Evolutionary conservation across 2,329 filamentous ascomycete genomes (phyloP).

Genomic region (Botrytis hyacinthi): DNA sequence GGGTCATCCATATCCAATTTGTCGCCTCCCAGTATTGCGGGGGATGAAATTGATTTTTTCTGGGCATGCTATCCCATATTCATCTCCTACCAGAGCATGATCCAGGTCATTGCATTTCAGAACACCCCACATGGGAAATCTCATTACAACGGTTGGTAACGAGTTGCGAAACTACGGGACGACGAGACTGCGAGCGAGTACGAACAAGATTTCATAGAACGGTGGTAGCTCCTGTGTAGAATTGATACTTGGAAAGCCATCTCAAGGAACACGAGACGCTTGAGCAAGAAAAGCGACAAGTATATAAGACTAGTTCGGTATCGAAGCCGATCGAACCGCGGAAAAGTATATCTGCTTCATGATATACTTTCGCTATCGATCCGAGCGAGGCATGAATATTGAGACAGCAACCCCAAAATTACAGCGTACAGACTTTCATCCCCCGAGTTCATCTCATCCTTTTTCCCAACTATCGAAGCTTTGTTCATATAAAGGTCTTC

Average conservation of each 20-base stretch:
- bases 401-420: not conserved
- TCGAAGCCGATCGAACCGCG: not conserved
- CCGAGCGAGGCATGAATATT: not conserved
- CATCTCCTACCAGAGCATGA: not conserved
- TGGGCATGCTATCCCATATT: not conserved
- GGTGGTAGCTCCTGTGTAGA: not conserved
- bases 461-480: slow-evolving; percentile 16
- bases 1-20: not conserved
- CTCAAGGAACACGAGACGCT: not conserved
- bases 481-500: slow-evolving; percentile 6
- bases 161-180: not conserved
- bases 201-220: not conserved
- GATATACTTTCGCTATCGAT: not conserved
- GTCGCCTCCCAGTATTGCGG: slow-evolving; percentile 2
- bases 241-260: not conserved
- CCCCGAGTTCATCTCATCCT: slow-evolving; percentile 18
- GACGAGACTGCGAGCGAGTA: not conserved
- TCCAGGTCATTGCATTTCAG: slow-evolving; percentile 4
- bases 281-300: not conserved
- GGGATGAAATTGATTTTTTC: not conserved
- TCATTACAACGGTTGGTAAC: slow-evolving; percentile 8
- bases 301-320: not conserved
- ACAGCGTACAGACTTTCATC: not conserved
- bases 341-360: slow-evolving; percentile 6
- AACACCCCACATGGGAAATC: not conserved